Conservation (phyloP, 371 early-diverging fungal species). For the Mortierella sp. region DNA sequence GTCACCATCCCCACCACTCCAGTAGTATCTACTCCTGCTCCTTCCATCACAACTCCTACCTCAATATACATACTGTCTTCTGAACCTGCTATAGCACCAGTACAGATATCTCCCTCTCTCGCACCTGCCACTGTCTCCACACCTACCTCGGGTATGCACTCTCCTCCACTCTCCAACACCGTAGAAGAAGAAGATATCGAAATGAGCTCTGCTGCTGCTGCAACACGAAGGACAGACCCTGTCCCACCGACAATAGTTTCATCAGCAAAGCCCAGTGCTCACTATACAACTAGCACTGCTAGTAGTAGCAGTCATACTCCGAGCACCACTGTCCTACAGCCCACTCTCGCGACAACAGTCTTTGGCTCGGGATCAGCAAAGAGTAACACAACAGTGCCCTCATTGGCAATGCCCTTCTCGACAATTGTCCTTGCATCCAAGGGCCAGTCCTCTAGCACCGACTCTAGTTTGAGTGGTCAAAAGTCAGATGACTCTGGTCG, state of each 20-base stretch:
- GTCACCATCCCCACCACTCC: slow-evolving; percentile 24
- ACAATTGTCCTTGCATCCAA: not conserved
- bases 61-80: not conserved
- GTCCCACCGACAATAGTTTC: not conserved
- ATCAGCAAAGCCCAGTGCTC: slow-evolving; percentile 3
- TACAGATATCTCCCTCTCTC: not conserved
- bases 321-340: not conserved
- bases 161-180: slow-evolving; percentile 43
- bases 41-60: slow-evolving; percentile 2
- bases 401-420: not conserved
- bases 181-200: slow-evolving; percentile 29
- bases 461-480: slow-evolving; percentile 1
- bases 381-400: not conserved
- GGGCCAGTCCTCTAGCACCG: not conserved
- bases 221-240: not conserved
- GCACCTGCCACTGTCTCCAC: slow-evolving; percentile 21
- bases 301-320: slow-evolving; percentile 7
- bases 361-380: not conserved
- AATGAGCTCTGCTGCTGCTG: slow-evolving; percentile 25
- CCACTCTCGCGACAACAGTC: not conserved
- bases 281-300: not conserved
- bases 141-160: slow-evolving; percentile 46
- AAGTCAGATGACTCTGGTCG: not conserved
- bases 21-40: not conserved
- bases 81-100: not conserved